Base-by-base conservation (phyloP, 2,329 filamentous ascomycete species). In the Didymella keratinophila region DNA sequence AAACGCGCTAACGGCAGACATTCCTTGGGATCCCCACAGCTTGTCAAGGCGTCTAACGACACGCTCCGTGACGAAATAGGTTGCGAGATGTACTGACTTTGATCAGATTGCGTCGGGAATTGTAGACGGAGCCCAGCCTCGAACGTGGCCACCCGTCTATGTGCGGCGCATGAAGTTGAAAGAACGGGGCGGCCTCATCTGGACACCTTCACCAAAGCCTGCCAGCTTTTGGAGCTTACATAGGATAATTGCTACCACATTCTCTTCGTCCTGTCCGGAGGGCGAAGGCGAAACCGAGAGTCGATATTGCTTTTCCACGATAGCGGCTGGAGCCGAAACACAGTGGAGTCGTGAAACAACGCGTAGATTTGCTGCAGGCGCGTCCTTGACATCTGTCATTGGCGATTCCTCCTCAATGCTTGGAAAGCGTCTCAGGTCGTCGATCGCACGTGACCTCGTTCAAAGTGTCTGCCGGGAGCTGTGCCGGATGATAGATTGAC, bases 1-100 rank as follows among this genome's bases (percentile, higher is more conserved):
- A 70, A 70, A 68, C 62, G 42, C 70, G 66, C 69, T 71, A 73
- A 54, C 49, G 55, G 51, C 34, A 53, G 36, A 14, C 45, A 36
- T 30, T 55, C 14, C 46, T 44, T 52, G 47, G 46, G 52, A 32
- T 48, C 20, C 39, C 27, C 45, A 52, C 50, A 42, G n/a, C 25
- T 45, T 21, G 28, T 45, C 9, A 21, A 51, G 9, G 45, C 25
- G n/a, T 41, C 20, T 23, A n/a, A 27, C 36, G n/a, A 39, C 11
- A 16, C 18, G 27, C 34, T 54, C 56, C 56, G 56, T 50, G 50
- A 42, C 51, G 18, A 46, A 46, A 49, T 23, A 39, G 12, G 39
- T 21, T 21, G 23, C 42, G 25, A 34, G 36, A 28, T 23, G 8
- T 12, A 32, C 28, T 4, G 9, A n/a, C 6, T 2, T 20, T 25